Percentiles rank a stretch among this genome's conserved stretches.
Conservation (phyloP, 2,329 filamentous ascomycete species). For the Phialocephala subalpina region DNA sequence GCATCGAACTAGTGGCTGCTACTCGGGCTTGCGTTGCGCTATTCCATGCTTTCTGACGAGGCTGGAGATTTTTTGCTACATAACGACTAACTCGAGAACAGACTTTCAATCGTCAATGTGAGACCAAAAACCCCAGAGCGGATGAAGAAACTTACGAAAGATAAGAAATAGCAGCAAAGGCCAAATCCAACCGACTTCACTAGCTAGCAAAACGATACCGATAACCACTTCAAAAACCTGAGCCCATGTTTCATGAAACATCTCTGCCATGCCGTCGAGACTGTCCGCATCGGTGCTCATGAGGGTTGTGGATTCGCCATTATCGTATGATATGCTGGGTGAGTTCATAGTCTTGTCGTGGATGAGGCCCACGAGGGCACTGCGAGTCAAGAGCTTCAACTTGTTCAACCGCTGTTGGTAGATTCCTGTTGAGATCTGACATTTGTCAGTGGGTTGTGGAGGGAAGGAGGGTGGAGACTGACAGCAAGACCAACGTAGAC, state of each 20-base stretch:
- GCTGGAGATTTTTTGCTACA: conserved; percentile 48
- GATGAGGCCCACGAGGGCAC: conserved; percentile 48
- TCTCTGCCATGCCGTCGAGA: conserved; percentile 43
- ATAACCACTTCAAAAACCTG: conserved; percentile 51
- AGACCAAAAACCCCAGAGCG: too few relatives aligned
- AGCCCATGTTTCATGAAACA: conserved; percentile 54
- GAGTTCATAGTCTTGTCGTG: conserved; percentile 44
- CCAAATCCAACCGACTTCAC: conserved; percentile 53
- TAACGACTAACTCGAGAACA: conserved; percentile 52
- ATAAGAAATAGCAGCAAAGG: conserved; percentile 51
- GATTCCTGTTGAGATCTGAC: conserved; percentile 44
- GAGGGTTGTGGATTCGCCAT: conserved; percentile 48
- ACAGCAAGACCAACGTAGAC: conserved; percentile 51
- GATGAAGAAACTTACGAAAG: conserved; percentile 50
- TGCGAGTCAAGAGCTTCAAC: conserved; percentile 46
- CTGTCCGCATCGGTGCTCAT: conserved; percentile 51
- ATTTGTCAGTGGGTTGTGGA: conserved; percentile 1
- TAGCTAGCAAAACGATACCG: conserved; percentile 49
- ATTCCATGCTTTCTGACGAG: conserved; percentile 50
- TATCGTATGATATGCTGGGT: conserved; percentile 39
- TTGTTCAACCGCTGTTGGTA: conserved; percentile 46
- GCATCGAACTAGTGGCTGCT: conserved; percentile 45
- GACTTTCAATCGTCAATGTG: conserved; percentile 33
- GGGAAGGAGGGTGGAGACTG: conserved; percentile 26
- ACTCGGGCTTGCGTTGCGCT: conserved; percentile 51